Conservation (phyloP, 1,139 yeast species). For the Scheffersomyces illinoinensis region DNA sequence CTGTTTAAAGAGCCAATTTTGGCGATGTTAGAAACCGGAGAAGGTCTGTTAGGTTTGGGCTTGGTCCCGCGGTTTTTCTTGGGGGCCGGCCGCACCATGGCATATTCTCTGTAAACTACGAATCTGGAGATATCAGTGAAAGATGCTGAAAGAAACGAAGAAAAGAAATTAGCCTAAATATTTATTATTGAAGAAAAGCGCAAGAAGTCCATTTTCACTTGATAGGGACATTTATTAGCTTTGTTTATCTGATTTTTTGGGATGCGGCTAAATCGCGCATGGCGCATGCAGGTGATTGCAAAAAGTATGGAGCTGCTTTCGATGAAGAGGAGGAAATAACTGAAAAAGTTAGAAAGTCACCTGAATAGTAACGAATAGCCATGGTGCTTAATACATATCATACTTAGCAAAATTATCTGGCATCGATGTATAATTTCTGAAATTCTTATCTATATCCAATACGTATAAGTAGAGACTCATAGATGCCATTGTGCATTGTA, state of each 20-base stretch:
- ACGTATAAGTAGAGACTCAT: neutral
- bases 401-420: no score
- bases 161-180: no score
- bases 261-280: neutral
- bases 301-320: neutral
- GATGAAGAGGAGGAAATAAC: no score
- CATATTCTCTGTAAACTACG: neutral
- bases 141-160: neutral
- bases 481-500: slow-evolving; percentile 6
- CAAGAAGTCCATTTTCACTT: neutral
- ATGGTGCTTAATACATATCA: no score
- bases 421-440: no score
- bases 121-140: neutral
- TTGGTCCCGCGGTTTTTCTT: slow-evolving; percentile 16
- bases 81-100: neutral
- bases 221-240: neutral
- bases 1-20: slow-evolving; percentile 59
- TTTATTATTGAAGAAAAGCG: neutral
- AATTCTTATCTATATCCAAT: no score
- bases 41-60: slow-evolving; percentile 15
- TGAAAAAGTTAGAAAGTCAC: no score
- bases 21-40: slow-evolving; percentile 51
- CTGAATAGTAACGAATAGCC: no score
- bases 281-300: neutral
- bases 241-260: neutral